These are phyloP conservation scores for Eimeria tenella DNA, from an alignment of 169 alveolate genomes.

Conservation along the genomic window DNA sequence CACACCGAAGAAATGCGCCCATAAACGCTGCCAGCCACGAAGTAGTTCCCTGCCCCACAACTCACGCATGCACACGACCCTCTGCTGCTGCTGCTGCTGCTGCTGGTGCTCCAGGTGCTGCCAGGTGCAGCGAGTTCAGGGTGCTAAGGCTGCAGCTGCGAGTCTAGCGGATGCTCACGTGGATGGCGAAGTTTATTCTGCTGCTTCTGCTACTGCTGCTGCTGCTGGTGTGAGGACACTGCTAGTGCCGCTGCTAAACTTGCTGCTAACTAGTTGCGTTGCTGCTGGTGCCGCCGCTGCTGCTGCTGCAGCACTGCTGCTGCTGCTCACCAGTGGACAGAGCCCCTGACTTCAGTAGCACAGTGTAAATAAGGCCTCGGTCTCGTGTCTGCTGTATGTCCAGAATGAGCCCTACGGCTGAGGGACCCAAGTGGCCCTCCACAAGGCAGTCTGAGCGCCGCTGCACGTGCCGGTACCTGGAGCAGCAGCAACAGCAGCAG, in stretches of 20 bases:
- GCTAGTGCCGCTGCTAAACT: too few relatives aligned
- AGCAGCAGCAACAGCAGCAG: neutral
- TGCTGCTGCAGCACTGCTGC: neutral
- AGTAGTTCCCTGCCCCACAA: slow-evolving; percentile 26
- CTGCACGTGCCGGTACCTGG: neutral
- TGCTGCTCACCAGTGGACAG: neutral
- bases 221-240: too few relatives aligned
- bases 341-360: slow-evolving; percentile 45
- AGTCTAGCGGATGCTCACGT: too few relatives aligned
- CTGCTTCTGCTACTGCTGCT: too few relatives aligned
- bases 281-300: neutral
- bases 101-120: too few relatives aligned
- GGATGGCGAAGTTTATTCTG: too few relatives aligned
- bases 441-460: slow-evolving; percentile 45
- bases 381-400: slow-evolving; percentile 23
- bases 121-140: too few relatives aligned
- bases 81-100: neutral
- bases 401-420: slow-evolving; percentile 25
- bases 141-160: too few relatives aligned
- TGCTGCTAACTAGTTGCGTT: neutral
- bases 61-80: neutral
- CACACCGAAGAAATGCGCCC: slow-evolving; percentile 40
- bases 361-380: slow-evolving; percentile 53
- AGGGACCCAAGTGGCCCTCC: slow-evolving; percentile 21
- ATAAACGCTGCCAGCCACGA: slow-evolving; percentile 59